Conservation (phyloP, 2,329 filamentous ascomycete genomes). For the Calonectria naviculata region DNA sequence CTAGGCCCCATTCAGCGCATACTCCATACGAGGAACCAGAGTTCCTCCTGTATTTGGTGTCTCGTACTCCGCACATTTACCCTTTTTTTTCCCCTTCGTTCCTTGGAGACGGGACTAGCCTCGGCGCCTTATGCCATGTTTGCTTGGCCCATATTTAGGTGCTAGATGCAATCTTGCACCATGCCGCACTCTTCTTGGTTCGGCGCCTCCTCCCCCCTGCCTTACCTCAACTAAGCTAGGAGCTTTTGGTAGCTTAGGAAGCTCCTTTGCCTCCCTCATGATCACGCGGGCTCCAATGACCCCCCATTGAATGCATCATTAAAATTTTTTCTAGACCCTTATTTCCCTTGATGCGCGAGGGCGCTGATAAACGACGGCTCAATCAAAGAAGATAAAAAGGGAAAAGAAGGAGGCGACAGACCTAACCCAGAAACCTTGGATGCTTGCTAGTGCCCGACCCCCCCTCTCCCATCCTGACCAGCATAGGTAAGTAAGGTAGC, state of each 20-base stretch:
- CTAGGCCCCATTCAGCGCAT: slow-evolving; percentile 3
- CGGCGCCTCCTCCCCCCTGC: slow-evolving; percentile 11
- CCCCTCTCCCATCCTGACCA: background rate
- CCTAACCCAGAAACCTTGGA: slow-evolving; percentile 15
- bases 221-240: slow-evolving; percentile 22
- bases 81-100: background rate
- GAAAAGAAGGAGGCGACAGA: background rate
- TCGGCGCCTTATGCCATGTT: slow-evolving; percentile 12
- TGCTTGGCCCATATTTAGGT: slow-evolving; percentile 5
- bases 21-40: slow-evolving; percentile 7
- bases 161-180: slow-evolving; percentile 5
- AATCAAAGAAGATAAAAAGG: slow-evolving; percentile 7
- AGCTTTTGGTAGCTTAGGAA: slow-evolving; percentile 17
- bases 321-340: slow-evolving; percentile 10
- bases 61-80: slow-evolving; percentile 9
- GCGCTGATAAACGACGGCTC: background rate
- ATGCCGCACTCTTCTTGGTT: slow-evolving; percentile 10
- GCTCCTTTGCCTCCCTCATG: slow-evolving; percentile 23
- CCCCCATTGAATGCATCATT: slow-evolving; percentile 3
- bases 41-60: slow-evolving; percentile 5
- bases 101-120: slow-evolving; percentile 6
- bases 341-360: slow-evolving; percentile 1
- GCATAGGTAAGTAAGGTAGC: slow-evolving; percentile 3
- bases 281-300: slow-evolving; percentile 11
- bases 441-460: slow-evolving; percentile 22